Evolutionary conservation across 106 monocot species (phyloP).

Genomic region (Vanilla planifolia): DNA sequence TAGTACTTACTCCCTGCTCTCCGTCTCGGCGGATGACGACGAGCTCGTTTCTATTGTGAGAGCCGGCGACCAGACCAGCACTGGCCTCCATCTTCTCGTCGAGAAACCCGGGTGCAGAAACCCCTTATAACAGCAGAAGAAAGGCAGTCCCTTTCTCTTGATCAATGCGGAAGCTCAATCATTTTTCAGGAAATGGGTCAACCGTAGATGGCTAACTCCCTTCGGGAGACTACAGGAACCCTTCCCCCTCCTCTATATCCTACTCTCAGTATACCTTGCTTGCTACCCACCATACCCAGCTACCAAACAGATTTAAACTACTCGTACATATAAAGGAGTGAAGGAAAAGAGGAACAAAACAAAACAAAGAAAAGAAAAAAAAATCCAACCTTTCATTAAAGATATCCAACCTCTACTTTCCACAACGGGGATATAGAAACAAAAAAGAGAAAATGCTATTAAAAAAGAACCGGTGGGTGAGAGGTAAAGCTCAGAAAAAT

Average conservation of each 20-base stretch:
- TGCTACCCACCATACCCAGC: conserved; percentile 5
- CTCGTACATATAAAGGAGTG: neutral
- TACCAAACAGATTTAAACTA: neutral
- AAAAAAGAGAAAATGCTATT: neutral
- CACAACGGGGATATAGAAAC: neutral
- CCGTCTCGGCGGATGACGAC: conserved; percentile 84
- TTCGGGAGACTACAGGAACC: neutral
- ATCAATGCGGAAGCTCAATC: no score
- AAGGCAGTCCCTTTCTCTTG: no score
- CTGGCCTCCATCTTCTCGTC: conserved; percentile 45
- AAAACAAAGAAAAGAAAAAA: neutral
- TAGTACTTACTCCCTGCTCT: conserved; percentile 34
- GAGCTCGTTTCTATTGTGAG: conserved; percentile 87
- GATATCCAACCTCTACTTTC: neutral
- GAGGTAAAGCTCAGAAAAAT: conserved; percentile 1
- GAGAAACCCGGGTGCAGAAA: no score
- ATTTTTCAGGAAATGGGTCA: neutral
- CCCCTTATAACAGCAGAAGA: no score
- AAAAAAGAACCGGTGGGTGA: conserved; percentile 2
- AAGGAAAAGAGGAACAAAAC: neutral
- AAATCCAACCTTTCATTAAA: neutral
- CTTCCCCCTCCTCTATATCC: neutral
- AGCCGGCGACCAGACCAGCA: conserved; percentile 77
- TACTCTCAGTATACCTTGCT: neutral
- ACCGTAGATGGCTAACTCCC: neutral